Evolutionary conservation across 1,284 basidiomycete genomes (phyloP), one percentile per base, ranked within the genome.

Genomic region (Neolentinus lepideus): DNA sequence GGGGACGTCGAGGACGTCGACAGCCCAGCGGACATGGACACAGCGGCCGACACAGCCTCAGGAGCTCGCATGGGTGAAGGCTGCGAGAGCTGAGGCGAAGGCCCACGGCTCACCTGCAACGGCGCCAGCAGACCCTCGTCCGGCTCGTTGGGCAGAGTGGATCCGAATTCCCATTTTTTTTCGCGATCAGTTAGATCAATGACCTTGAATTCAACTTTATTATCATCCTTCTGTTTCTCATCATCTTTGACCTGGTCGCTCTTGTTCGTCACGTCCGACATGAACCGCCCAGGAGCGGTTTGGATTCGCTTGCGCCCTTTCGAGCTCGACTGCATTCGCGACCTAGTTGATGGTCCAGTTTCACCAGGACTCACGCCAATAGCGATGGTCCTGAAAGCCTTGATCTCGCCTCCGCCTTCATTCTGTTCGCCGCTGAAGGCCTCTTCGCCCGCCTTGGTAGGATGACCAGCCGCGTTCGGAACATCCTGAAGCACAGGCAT

Each of bases 81-180:
- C 47, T 29, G 47, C 14, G 47, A 29, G 8, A 50, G 25, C 16
- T 25, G 47, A 26, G 8, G 45, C 12, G 22, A 25, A 26, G 47
- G 27, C 11, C 22, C 9, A 50, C 24, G 24, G 4, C 45, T 21
- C 8, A 19, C 10, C 24, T 47, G 45, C 24, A 19, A 21, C 12
- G 47, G 47, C 24, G 24, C 24, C 16, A 29, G 22, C 31, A 52
- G 25, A 21, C 53, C 51, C 10, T 46, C 47, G 14, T 59, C 64
- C 3, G 61, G 62, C 11, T 61, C 62, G 35, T 59, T 58, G 43
- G 63, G 63, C 19, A 60, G 63, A 26, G 74, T 76, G 47, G 79
- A 79, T 22, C 83, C 84, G 61, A 85, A 85, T 64, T 77, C 76
- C 80, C 78, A 84, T 61, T 74, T 81, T 46, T 68, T 66, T 58